A percentile compares a stretch with the other conserved stretches of the same genome.
Evolutionary conservation across 106 monocot species (phyloP).

Genomic region (Acanthochlamys bracteata): DNA sequence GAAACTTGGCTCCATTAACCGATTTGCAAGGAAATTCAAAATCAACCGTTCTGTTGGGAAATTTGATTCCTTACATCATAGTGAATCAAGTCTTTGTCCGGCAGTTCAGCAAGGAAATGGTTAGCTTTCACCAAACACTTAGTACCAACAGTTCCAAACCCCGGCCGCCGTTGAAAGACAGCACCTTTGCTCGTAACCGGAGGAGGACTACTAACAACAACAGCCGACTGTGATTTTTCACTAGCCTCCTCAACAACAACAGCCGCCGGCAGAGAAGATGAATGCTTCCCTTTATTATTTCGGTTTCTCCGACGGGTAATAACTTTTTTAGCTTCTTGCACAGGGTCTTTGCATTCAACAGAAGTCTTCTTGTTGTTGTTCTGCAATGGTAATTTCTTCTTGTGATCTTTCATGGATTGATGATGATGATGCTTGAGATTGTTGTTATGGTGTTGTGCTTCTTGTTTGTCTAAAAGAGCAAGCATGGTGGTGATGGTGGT

Average conservation of each 20-base stretch:
- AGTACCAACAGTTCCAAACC: conserved; percentile 58
- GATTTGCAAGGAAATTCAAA: neutral
- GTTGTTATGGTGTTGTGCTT: neutral
- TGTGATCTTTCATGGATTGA: conserved; percentile 11
- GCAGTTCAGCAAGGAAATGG: conserved; percentile 75
- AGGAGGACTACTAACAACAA: conserved; percentile 1
- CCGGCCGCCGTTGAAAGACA: conserved; percentile 51
- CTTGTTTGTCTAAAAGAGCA: conserved; percentile 24
- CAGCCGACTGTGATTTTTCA: conserved; percentile 7
- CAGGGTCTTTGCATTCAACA: no score
- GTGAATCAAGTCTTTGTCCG: conserved; percentile 79
- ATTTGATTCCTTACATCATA: conserved; percentile 60
- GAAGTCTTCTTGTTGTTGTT: no score
- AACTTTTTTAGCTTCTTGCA: no score
- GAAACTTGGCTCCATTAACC: neutral
- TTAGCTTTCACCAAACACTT: conserved; percentile 93
- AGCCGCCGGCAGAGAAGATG: conserved; percentile 6
- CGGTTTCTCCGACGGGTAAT: no score
- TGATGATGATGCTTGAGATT: no score
- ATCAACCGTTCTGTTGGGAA: neutral
- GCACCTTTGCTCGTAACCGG: conserved; percentile 51
- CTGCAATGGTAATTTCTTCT: no score
- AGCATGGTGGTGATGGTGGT: neutral
- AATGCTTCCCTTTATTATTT: no score
- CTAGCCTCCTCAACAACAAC: conserved; percentile 30